Conservation (phyloP, 192 early-diverging fungal genomes). For the Diversispora eburnea region DNA sequence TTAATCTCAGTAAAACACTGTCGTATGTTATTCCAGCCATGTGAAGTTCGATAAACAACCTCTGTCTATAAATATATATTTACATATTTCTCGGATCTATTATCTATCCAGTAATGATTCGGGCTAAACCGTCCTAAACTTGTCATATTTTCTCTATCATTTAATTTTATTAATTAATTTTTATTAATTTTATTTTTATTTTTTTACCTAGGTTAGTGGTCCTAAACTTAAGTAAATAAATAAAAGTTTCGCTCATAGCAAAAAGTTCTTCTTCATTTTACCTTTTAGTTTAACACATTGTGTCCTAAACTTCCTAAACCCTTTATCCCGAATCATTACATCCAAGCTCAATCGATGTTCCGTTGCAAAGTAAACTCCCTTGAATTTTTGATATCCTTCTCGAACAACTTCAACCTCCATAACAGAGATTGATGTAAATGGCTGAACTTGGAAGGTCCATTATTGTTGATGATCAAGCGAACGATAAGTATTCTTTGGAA, state of each 20-base stretch:
- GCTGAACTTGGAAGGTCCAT: slow-evolving; percentile 13
- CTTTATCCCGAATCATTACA: no score
- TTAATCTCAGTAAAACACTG: slow-evolving; percentile 22
- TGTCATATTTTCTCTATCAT: no score
- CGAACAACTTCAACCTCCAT: slow-evolving; percentile 19
- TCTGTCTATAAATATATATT: slow-evolving; percentile 17
- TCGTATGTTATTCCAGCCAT: slow-evolving; percentile 7
- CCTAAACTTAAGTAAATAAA: no score
- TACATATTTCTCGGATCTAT: not conserved
- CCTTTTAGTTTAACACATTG: no score
- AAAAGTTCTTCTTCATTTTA: no score
- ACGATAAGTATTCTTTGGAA: not conserved
- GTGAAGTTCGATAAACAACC: not conserved
- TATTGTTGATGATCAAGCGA: slow-evolving; percentile 16
- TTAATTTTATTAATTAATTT: no score
- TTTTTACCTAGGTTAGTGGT: no score
- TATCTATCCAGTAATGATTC: no score
- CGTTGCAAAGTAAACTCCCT: slow-evolving; percentile 4
- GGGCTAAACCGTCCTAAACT: no score
- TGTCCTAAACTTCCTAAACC: no score
- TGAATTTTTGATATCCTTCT: slow-evolving; percentile 22
- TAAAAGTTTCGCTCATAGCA: no score
- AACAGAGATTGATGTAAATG: slow-evolving; percentile 19
- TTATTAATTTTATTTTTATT: no score
- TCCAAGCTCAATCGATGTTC: slow-evolving; percentile 21